Conservation (phyloP, 768 basidiomycete genomes). For the Trametes sanguinea region DNA sequence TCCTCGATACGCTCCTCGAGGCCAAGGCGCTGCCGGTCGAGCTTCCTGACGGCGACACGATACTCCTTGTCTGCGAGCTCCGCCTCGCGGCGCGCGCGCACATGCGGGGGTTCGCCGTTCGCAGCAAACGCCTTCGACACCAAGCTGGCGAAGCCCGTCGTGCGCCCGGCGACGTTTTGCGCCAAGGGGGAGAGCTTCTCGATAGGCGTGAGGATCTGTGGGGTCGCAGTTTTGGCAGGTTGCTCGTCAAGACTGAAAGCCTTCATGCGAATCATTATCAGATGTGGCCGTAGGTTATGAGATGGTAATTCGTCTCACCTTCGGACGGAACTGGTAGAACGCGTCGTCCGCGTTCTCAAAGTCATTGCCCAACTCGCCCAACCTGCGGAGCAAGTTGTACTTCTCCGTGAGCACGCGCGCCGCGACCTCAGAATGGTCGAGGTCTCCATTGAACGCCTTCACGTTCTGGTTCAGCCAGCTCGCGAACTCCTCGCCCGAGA, state of each 20-base stretch:
- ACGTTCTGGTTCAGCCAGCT: constrained; percentile 81
- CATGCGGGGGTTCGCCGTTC: constrained; percentile 62
- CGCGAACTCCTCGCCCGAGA: constrained; percentile 88
- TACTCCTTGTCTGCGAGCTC: constrained; percentile 80
- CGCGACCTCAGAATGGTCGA: constrained; percentile 79
- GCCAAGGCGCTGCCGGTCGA: constrained; percentile 82
- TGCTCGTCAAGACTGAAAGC: constrained; percentile 60
- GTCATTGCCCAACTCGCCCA: constrained; percentile 82
- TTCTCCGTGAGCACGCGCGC: constrained; percentile 55
- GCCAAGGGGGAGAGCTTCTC: constrained; percentile 42
- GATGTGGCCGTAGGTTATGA: background rate
- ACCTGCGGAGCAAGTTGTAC: constrained; percentile 61
- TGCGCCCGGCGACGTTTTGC: constrained; percentile 67
- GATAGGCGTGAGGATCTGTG: constrained; percentile 29
- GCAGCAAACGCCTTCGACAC: constrained; percentile 69
- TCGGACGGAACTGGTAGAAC: constrained; percentile 82
- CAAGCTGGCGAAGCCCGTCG: constrained; percentile 66
- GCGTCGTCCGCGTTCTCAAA: constrained; percentile 80
- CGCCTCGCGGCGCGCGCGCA: constrained; percentile 76
- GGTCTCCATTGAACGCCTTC: constrained; percentile 71
- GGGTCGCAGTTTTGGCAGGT: constrained; percentile 30
- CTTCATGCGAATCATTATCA: constrained; percentile 31
- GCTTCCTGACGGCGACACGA: constrained; percentile 74
- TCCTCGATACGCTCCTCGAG: constrained; percentile 89
- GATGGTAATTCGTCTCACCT: constrained; percentile 45